Evolutionary conservation across 352 stramenopile species (phyloP), one percentile per base, ranked within the genome.

Genomic region (Pythium utonaiense): DNA sequence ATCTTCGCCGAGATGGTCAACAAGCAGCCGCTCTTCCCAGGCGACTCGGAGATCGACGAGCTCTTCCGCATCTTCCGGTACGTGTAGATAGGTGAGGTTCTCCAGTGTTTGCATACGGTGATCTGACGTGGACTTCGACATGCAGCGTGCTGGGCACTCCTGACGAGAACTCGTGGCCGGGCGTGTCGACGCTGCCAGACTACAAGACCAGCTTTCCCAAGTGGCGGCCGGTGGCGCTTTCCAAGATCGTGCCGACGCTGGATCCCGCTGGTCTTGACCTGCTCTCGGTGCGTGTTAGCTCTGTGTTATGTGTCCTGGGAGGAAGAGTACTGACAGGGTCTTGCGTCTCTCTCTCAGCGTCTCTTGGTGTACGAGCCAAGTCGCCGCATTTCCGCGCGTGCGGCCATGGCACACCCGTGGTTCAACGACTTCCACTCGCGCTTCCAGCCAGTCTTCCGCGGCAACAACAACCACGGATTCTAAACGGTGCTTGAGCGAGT

Each of bases 41-140:
- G 96, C 16, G 95, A 99, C 69, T 99, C 93, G 24, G 97, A 99
- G 76, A 99, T 99, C 70, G 97, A 99, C 70, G 94, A 99, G 69
- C 77, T 99, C 25, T 99, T 98, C 74, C 98, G 98, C 45, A 99
- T 99, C 57, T 99, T 99, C 73, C 78, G 83, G 71, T 75, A 73
- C 75, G 66, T 6, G 21, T 30, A 48, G 21, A 21, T 36, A 3
- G n/a, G n/a, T n/a, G n/a, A n/a, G n/a, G n/a, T n/a, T n/a, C n/a
- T n/a, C n/a, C n/a, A n/a, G n/a, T n/a, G n/a, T n/a, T n/a, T n/a
- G n/a, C n/a, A n/a, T 10, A 25, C 3, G 14, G 21, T 2, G 34
- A 14, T 27, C 34, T 22, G 17, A 30, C 2, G 8, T 56, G 27
- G 6, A 33, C 27, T 64, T 30, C 33, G 38, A 12, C 54, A 16